Evolutionary conservation across 306 rosid genomes (phyloP).

Genomic region (Dryas octopetala): DNA sequence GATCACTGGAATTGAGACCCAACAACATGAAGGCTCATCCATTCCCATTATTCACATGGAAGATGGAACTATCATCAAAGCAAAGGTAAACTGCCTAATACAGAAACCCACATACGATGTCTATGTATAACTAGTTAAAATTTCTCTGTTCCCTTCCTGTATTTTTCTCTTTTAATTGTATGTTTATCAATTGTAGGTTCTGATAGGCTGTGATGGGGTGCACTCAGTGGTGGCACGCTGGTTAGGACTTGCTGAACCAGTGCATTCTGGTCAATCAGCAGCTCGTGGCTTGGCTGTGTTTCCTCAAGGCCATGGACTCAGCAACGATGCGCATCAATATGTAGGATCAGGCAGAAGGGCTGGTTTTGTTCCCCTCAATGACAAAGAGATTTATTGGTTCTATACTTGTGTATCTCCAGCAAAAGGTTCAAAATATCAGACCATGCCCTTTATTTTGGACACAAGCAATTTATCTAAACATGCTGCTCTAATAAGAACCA

Average conservation of each 20-base stretch:
- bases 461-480: neutral
- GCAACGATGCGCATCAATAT: neutral
- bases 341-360: conserved; percentile 7
- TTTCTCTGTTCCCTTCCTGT: neutral
- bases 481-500: no score
- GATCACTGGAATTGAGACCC: conserved; percentile 3
- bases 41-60: conserved; percentile 19
- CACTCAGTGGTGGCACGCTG: conserved; percentile 22
- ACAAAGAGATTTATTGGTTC: conserved; percentile 21
- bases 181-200: neutral
- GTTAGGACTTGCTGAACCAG: conserved; percentile 12
- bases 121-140: neutral
- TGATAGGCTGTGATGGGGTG: conserved; percentile 29
- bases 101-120: neutral
- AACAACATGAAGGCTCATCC: conserved; percentile 11
- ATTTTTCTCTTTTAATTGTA: neutral
- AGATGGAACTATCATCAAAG: conserved; percentile 21
- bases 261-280: conserved; percentile 22
- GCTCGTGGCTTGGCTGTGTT: conserved; percentile 17
- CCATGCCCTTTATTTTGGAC: neutral
- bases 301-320: conserved; percentile 29
- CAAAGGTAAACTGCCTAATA: conserved; percentile 8
- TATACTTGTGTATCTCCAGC: neutral
- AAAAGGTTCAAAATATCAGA: conserved; percentile 10
- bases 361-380: conserved; percentile 21